A percentile compares a stretch with the other conserved stretches of the same genome.
Evolutionary conservation across 192 early-diverging fungal genomes (phyloP).

Genomic region (Funneliformis geosporum): DNA sequence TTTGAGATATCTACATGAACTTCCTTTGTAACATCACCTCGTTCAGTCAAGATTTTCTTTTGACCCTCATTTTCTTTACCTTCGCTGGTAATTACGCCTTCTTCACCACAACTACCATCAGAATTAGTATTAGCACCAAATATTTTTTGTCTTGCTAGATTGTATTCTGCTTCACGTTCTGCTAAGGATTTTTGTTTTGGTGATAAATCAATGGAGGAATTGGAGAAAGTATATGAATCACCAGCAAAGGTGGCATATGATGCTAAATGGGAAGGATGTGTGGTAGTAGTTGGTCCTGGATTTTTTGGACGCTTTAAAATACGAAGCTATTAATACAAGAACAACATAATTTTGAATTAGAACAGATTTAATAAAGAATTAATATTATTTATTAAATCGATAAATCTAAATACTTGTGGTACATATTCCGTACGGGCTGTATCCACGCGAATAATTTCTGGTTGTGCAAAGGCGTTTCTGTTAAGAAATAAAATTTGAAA

Average conservation of each 20-base stretch:
- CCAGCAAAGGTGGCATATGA: neutral
- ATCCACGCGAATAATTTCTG: constrained; percentile 13
- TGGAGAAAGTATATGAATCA: no score
- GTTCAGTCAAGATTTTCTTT: neutral
- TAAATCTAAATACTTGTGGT: constrained; percentile 25
- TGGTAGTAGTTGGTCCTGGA: neutral
- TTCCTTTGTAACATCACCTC: neutral
- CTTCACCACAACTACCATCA: neutral
- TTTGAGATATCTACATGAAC: no score
- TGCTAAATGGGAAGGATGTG: neutral
- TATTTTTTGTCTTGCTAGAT: constrained; percentile 26
- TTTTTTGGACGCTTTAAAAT: constrained; percentile 28
- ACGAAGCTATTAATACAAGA: constrained; percentile 16
- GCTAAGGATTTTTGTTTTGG: neutral
- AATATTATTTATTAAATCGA: neutral
- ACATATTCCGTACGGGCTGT: constrained; percentile 29
- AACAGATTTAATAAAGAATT: neutral
- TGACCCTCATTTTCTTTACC: neutral
- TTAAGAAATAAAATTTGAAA: no score
- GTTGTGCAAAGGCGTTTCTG: constrained; percentile 23
- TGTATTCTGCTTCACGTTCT: constrained; percentile 27
- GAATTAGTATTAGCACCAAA: constrained; percentile 9
- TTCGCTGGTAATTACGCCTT: neutral
- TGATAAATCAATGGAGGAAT: neutral
- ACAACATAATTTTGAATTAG: neutral